These are phyloP conservation scores for Hypoxylon sp. DNA, from an alignment of 2,329 filamentous ascomycete species.

Conservation along the genomic window DNA sequence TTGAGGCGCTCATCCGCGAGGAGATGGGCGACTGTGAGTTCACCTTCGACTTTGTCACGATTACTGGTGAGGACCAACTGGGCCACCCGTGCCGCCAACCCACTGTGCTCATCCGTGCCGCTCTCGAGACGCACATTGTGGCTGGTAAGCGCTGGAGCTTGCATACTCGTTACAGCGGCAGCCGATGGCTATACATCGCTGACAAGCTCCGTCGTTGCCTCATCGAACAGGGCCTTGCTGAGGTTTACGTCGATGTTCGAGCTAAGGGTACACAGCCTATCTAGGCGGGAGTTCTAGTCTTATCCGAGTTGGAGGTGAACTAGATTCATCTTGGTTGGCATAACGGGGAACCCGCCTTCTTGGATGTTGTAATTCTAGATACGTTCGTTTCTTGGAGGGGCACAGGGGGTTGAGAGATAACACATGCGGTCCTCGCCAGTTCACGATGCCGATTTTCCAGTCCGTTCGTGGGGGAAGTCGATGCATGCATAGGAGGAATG, in stretches of 20 bases:
- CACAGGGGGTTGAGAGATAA: neutral
- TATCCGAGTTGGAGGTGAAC: slow-evolving; percentile 1
- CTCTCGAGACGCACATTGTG: slow-evolving; percentile 4
- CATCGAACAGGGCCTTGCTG: neutral
- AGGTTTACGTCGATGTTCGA: slow-evolving; percentile 13
- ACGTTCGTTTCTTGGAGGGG: neutral
- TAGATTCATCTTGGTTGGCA: neutral
- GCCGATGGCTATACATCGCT: slow-evolving; percentile 20
- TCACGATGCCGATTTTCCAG: neutral
- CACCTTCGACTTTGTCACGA: neutral
- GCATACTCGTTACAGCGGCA: slow-evolving; percentile 4
- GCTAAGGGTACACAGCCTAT: neutral
- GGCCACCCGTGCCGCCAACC: neutral
- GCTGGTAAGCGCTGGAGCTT: neutral
- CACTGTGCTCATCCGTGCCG: neutral
- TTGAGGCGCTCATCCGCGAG: neutral
- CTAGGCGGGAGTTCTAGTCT: neutral
- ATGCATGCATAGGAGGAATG: neutral
- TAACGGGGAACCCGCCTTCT: neutral
- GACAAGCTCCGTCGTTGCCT: slow-evolving; percentile 18
- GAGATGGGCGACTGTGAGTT: neutral
- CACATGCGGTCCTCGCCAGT: neutral
- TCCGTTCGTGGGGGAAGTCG: neutral
- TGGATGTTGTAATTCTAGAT: neutral
- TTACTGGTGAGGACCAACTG: neutral